These are phyloP conservation scores for Globisporangium cystogenes DNA, from an alignment of 352 stramenopile genomes.

Conservation along the genomic window DNA sequence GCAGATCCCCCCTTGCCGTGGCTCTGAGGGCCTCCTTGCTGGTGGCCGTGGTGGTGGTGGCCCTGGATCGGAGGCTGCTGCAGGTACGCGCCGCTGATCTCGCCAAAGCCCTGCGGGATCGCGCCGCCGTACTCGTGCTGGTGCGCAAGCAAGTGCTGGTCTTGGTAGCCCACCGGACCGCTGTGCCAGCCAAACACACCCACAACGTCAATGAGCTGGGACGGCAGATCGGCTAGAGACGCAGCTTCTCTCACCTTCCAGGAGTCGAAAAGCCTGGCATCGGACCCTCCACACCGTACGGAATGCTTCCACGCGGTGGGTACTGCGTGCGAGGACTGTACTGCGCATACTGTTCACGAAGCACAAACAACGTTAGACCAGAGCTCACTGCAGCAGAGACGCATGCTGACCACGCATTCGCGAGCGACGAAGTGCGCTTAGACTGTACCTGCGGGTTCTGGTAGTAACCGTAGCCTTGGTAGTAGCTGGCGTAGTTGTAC, in stretches of 20 bases:
- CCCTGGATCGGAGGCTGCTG: constrained; percentile 52
- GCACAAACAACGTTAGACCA: constrained; percentile 2
- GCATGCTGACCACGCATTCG: no score
- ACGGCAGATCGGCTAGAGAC: no score
- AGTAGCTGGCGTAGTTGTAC: constrained; percentile 85
- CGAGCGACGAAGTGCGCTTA: no score
- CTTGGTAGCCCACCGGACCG: constrained; percentile 75
- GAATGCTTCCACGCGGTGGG: constrained; percentile 72
- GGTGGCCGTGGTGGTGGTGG: constrained; percentile 52
- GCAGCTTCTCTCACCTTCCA: constrained; percentile 27
- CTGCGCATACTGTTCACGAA: constrained; percentile 57
- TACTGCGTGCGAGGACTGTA: constrained; percentile 87
- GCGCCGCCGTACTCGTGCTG: constrained; percentile 75
- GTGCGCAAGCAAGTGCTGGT: constrained; percentile 76
- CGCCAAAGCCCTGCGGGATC: constrained; percentile 76
- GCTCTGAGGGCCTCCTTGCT: constrained; percentile 48
- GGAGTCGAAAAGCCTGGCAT: constrained; percentile 78
- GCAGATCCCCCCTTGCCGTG: constrained; percentile 52
- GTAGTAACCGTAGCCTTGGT: constrained; percentile 86
- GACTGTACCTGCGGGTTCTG: constrained; percentile 69
- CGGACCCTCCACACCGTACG: constrained; percentile 78
- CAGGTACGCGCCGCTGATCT: constrained; percentile 75
- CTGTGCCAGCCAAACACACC: constrained; percentile 9
- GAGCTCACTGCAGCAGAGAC: constrained; percentile 5
- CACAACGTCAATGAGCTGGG: no score